These are phyloP conservation scores for Physcia stellaris DNA, from an alignment of 495 filamentous ascomycete species.

Conservation along the genomic window DNA sequence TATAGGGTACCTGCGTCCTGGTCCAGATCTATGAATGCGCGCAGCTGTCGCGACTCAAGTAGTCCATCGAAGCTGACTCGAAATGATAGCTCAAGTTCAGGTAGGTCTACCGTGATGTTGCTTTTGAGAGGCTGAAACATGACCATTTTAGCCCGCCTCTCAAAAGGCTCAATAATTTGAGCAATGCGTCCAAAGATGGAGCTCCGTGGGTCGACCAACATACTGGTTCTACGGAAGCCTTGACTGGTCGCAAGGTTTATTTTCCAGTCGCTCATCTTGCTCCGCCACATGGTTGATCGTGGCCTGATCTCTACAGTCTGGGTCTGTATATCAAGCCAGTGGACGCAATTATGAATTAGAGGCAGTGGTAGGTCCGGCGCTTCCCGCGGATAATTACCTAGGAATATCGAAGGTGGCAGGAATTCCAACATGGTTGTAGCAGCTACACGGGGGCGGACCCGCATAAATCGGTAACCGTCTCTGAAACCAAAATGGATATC, in stretches of 20 bases:
- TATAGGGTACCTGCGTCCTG: neutral
- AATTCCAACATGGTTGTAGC: constrained; percentile 3
- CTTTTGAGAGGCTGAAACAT: neutral
- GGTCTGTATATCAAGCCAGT: constrained; percentile 42
- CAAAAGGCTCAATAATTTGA: constrained; percentile 20
- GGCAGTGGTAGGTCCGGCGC: constrained; percentile 27
- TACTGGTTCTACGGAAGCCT: constrained; percentile 5
- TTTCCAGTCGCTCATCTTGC: constrained; percentile 18
- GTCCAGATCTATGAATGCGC: neutral
- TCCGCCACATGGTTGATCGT: constrained; percentile 26
- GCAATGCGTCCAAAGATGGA: constrained; percentile 11
- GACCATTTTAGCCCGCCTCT: neutral
- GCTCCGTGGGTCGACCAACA: constrained; percentile 24
- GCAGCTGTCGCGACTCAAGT: too few species aligned
- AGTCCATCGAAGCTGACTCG: too few species aligned
- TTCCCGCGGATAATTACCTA: constrained; percentile 21
- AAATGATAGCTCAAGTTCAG: neutral
- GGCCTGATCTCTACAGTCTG: constrained; percentile 37
- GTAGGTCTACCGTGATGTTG: neutral
- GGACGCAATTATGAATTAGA: constrained; percentile 34
- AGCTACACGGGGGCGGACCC: too few species aligned
- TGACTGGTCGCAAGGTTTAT: constrained; percentile 9
- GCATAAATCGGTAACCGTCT: constrained; percentile 16
- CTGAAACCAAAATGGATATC: constrained; percentile 25
- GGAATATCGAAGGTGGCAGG: constrained; percentile 30